These are phyloP conservation scores for Lachancea nothofagi DNA, from an alignment of 805 yeast species.

Conservation along the genomic window DNA sequence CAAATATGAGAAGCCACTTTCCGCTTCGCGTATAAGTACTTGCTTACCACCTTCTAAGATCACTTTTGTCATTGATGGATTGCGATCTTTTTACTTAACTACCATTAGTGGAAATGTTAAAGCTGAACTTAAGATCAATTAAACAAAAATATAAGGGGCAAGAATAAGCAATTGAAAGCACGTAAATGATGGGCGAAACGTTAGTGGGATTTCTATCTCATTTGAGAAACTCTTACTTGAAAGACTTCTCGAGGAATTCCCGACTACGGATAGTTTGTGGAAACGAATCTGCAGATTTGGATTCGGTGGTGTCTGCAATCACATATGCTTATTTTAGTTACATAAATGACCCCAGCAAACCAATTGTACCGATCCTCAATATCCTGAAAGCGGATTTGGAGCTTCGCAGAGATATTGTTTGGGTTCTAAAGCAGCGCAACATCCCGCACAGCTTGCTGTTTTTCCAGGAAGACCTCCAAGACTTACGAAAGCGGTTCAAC, in stretches of 20 bases:
- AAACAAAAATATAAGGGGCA: not conserved
- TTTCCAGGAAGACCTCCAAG: slow-evolving; percentile 62
- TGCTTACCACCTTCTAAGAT: slow-evolving; percentile 14
- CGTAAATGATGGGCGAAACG: slow-evolving; percentile 9
- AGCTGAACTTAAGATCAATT: not conserved
- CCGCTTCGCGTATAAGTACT: slow-evolving; percentile 23
- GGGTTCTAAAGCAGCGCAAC: slow-evolving; percentile 43
- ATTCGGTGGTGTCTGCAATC: slow-evolving; percentile 76
- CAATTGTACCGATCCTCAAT: slow-evolving; percentile 66
- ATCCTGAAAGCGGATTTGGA: slow-evolving; percentile 60
- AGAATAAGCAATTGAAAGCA: not conserved
- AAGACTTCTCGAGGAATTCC: slow-evolving; percentile 2
- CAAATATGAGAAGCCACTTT: slow-evolving; percentile 21
- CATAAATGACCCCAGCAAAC: slow-evolving; percentile 29
- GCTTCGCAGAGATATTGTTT: slow-evolving; percentile 65
- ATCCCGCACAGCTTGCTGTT: slow-evolving; percentile 48
- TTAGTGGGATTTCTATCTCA: slow-evolving; percentile 12
- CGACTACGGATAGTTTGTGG: slow-evolving; percentile 40
- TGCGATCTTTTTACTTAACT: not conserved
- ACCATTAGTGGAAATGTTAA: not conserved
- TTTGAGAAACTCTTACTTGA: slow-evolving; percentile 10
- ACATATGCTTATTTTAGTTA: slow-evolving; percentile 58
- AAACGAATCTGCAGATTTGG: slow-evolving; percentile 84
- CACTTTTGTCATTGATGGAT: slow-evolving; percentile 24
- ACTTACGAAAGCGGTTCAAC: slow-evolving; percentile 10